Conservation (phyloP, 176 grass and related monocot genomes). For the Triticum turgidum region DNA sequence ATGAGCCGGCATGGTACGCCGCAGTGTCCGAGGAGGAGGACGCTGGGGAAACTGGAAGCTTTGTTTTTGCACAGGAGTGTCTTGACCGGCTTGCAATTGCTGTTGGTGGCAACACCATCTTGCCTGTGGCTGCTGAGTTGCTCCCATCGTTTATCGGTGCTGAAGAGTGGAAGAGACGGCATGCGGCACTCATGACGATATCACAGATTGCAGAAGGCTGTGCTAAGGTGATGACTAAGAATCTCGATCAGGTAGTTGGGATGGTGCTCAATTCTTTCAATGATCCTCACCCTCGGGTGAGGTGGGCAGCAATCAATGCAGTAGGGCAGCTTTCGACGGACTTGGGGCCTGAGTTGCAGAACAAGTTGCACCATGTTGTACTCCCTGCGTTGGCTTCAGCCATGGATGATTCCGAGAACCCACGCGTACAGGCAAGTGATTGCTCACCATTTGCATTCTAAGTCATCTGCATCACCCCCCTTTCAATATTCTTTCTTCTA, state of each 20-base stretch:
- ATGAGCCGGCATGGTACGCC: constrained; percentile 78
- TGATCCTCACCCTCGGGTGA: constrained; percentile 86
- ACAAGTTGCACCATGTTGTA: constrained; percentile 71
- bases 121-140: constrained; percentile 81
- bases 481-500: background rate
- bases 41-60: constrained; percentile 77
- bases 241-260: constrained; percentile 91
- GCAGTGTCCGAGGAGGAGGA: constrained; percentile 81
- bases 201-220: constrained; percentile 97
- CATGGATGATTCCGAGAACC: constrained; percentile 98
- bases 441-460: background rate
- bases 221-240: constrained; percentile 93
- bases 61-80: constrained; percentile 81
- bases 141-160: constrained; percentile 65
- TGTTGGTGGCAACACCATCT: constrained; percentile 85
- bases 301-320: constrained; percentile 95
- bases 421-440: constrained; percentile 83
- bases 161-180: constrained; percentile 82
- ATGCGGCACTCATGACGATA: constrained; percentile 76
- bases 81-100: constrained; percentile 83
- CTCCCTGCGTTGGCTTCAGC: constrained; percentile 74
- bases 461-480: constrained; percentile 6
- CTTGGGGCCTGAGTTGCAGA: constrained; percentile 88
- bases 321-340: constrained; percentile 95
- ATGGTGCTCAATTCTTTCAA: constrained; percentile 90